Conservation (phyloP, 345 rosid species). For the Gossypium ekmanianum region DNA sequence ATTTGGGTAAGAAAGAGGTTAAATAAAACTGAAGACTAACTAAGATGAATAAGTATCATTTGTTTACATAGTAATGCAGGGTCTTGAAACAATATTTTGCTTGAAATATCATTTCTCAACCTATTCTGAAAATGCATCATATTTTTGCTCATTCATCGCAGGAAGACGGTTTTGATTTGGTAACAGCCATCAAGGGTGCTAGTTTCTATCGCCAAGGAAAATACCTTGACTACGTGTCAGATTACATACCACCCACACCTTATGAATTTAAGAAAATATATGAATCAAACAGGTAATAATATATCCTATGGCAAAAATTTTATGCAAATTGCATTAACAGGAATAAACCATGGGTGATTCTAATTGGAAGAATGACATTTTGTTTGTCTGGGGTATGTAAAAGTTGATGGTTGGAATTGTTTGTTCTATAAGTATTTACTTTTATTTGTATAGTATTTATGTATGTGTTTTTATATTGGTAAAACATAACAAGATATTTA, state of each 20-base stretch:
- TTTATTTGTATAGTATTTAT: too few relatives aligned
- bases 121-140: slow-evolving; percentile 1
- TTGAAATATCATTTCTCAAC: background rate
- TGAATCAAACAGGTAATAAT: slow-evolving; percentile 27
- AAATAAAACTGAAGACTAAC: background rate
- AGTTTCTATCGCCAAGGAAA: slow-evolving; percentile 56
- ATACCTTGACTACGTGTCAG: slow-evolving; percentile 41
- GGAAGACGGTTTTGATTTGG: slow-evolving; percentile 65
- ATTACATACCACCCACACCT: slow-evolving; percentile 58
- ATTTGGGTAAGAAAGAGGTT: background rate
- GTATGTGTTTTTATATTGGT: too few relatives aligned
- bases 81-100: background rate
- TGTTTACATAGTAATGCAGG: background rate
- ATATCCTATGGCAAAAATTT: background rate
- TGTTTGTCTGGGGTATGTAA: background rate
- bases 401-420: background rate
- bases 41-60: background rate
- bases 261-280: slow-evolving; percentile 37
- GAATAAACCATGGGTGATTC: background rate
- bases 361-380: background rate
- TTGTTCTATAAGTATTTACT: too few relatives aligned
- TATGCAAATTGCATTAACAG: background rate
- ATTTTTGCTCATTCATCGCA: slow-evolving; percentile 25
- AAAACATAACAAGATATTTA: too few relatives aligned
- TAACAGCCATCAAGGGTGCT: slow-evolving; percentile 61